Evolutionary conservation across 306 rosid genomes (phyloP).

Genomic region (Elaeagnus macrophylla): DNA sequence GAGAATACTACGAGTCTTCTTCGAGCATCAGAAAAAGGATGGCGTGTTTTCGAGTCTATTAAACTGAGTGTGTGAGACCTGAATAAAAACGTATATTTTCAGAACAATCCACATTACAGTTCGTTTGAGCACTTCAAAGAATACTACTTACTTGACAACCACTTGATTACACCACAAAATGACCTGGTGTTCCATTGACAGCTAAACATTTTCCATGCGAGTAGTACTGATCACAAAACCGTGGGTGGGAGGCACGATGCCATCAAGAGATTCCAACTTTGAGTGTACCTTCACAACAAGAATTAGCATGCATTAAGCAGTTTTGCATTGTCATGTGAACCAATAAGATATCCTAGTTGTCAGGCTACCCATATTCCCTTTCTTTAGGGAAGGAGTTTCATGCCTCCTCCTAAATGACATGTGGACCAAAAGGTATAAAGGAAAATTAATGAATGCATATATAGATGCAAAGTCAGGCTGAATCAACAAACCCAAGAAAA

Average conservation of each 20-base stretch:
- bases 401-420: no score
- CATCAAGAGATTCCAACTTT: slow-evolving; percentile 74
- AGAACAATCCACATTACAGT: slow-evolving; percentile 23
- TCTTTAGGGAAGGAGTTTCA: no score
- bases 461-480: no score
- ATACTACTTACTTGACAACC: slow-evolving; percentile 70
- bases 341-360: no score
- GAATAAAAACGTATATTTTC: slow-evolving; percentile 28
- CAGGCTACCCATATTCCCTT: no score
- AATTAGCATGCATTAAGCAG: slow-evolving; percentile 5
- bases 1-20: slow-evolving; percentile 57
- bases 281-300: slow-evolving; percentile 56
- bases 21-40: slow-evolving; percentile 52
- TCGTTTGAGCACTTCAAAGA: slow-evolving; percentile 12
- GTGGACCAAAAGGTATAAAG: no score
- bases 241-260: slow-evolving; percentile 92
- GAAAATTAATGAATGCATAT: no score
- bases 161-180: slow-evolving; percentile 95
- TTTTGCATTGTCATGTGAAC: no score
- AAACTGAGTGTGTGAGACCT: slow-evolving; percentile 93
- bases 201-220: slow-evolving; percentile 90
- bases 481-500: no score
- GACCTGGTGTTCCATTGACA: slow-evolving; percentile 98
- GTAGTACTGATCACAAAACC: slow-evolving; percentile 96
- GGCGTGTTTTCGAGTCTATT: slow-evolving; percentile 67